These are phyloP conservation scores for Hirsutella thompsonii DNA, from an alignment of 2,329 filamentous ascomycete genomes.

Conservation along the genomic window DNA sequence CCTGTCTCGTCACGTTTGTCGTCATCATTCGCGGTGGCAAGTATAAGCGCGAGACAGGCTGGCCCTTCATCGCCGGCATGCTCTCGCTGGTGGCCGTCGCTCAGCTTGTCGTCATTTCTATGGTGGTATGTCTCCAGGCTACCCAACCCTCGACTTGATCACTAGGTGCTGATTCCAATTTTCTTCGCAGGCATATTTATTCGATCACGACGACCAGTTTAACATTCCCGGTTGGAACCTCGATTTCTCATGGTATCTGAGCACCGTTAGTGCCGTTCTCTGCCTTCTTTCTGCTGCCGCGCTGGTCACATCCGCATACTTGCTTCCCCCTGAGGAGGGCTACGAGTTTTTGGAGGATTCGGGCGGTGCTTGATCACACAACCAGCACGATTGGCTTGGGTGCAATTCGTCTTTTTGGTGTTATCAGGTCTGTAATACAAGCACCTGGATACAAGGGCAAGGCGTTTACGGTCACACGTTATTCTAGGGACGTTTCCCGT, in stretches of 20 bases:
- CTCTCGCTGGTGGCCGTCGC: conserved; percentile 52
- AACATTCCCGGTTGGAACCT: conserved; percentile 67
- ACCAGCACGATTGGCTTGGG: background rate
- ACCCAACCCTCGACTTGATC: background rate
- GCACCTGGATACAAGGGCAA: too few relatives aligned
- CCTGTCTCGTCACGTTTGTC: conserved; percentile 65
- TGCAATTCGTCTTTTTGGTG: background rate
- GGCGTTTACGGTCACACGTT: too few relatives aligned
- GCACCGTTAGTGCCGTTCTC: conserved; percentile 40
- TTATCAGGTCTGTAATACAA: too few relatives aligned
- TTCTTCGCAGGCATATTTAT: conserved; percentile 57
- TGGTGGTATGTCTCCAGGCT: conserved; percentile 50
- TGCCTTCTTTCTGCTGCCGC: conserved; percentile 40
- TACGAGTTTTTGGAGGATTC: conserved; percentile 57
- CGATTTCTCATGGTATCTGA: conserved; percentile 66
- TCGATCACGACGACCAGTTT: conserved; percentile 73
- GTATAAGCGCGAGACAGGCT: conserved; percentile 67
- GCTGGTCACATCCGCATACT: conserved; percentile 52
- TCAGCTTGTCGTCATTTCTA: conserved; percentile 63
- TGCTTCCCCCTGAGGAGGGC: conserved; percentile 68
- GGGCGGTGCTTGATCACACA: conserved; percentile 32
- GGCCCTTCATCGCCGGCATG: conserved; percentile 60
- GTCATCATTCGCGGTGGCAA: conserved; percentile 70
- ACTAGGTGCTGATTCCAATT: background rate
- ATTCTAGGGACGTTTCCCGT: too few relatives aligned